These are phyloP conservation scores for Stachybotrys elegans DNA, from an alignment of 2,329 filamentous ascomycete species.

Conservation along the genomic window DNA sequence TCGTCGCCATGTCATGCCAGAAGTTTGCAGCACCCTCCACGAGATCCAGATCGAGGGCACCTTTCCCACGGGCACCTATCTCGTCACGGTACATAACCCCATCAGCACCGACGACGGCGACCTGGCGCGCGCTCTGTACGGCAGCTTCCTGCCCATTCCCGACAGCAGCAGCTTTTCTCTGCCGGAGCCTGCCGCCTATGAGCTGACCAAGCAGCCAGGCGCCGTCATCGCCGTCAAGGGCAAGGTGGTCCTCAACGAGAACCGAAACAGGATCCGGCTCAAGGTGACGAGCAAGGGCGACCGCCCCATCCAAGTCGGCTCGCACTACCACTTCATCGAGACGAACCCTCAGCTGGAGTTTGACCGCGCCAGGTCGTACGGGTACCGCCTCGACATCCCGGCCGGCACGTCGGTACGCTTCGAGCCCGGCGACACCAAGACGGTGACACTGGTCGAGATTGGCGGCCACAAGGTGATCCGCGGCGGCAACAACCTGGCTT, in stretches of 20 bases:
- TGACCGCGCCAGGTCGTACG: conserved; percentile 76
- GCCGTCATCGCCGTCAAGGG: conserved; percentile 69
- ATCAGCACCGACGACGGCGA: conserved; percentile 83
- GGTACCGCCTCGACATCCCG: conserved; percentile 81
- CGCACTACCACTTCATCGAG: conserved; percentile 95
- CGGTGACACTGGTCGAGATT: conserved; percentile 85
- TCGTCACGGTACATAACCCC: conserved; percentile 90
- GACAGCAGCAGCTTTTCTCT: conserved; percentile 62
- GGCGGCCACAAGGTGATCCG: conserved; percentile 73
- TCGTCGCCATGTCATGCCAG: conserved; percentile 82
- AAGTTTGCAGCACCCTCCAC: conserved; percentile 70
- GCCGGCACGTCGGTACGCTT: conserved; percentile 91
- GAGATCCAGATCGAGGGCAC: conserved; percentile 94
- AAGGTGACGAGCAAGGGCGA: conserved; percentile 83
- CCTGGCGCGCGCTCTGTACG: conserved; percentile 81
- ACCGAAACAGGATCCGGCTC: conserved; percentile 66
- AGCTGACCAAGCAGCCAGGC: conserved; percentile 66
- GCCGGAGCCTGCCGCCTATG: conserved; percentile 60
- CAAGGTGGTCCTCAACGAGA: conserved; percentile 66
- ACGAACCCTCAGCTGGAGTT: conserved; percentile 88
- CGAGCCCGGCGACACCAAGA: conserved; percentile 89
- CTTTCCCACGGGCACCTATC: conserved; percentile 83
- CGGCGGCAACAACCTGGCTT: conserved; percentile 77
- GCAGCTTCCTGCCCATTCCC: conserved; percentile 83
- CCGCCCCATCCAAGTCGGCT: conserved; percentile 85